phyloP scores from a whole-genome alignment of 495 filamentous ascomycete genomes.

The Opeltia flavorubescens region DNA sequence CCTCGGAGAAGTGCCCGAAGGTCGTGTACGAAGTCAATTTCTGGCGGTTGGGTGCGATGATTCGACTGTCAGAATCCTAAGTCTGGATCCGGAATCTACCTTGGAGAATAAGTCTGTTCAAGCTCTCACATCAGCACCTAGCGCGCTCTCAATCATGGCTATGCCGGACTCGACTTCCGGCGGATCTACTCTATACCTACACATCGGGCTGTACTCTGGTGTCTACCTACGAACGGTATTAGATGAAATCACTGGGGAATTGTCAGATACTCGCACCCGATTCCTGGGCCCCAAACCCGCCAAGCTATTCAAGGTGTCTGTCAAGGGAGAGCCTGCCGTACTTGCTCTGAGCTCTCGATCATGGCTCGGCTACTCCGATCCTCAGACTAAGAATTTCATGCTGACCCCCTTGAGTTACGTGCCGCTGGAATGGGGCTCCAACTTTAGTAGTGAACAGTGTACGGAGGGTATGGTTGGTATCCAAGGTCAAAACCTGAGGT shows the following conservation, averaged over 20 bases:
- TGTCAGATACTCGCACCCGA: conserved; percentile 85
- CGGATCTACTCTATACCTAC: conserved; percentile 74
- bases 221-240: conserved; percentile 89
- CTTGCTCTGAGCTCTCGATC: conserved; percentile 80
- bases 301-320: conserved; percentile 72
- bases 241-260: conserved; percentile 85
- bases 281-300: conserved; percentile 85
- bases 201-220: conserved; percentile 89
- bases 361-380: conserved; percentile 84
- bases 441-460: conserved; percentile 87
- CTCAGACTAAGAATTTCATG: conserved; percentile 70
- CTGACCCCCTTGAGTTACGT: conserved; percentile 81
- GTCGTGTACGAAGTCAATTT: conserved; percentile 71
- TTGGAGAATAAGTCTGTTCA: conserved; percentile 89
- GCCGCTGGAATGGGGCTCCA: conserved; percentile 87
- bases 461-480: conserved; percentile 93
- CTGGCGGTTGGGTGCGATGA: conserved; percentile 95
- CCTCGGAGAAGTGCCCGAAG: conserved; percentile 85
- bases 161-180: conserved; percentile 79
- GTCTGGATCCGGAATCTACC: conserved; percentile 76
- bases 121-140: conserved; percentile 78
- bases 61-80: conserved; percentile 83
- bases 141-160: conserved; percentile 78
- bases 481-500: conserved; percentile 78
- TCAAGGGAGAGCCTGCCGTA: conserved; percentile 73